Percentiles rank a stretch among this genome's conserved stretches.
Evolutionary conservation across 2,329 filamentous ascomycete genomes (phyloP).

Genomic region (Amphichorda felina): DNA sequence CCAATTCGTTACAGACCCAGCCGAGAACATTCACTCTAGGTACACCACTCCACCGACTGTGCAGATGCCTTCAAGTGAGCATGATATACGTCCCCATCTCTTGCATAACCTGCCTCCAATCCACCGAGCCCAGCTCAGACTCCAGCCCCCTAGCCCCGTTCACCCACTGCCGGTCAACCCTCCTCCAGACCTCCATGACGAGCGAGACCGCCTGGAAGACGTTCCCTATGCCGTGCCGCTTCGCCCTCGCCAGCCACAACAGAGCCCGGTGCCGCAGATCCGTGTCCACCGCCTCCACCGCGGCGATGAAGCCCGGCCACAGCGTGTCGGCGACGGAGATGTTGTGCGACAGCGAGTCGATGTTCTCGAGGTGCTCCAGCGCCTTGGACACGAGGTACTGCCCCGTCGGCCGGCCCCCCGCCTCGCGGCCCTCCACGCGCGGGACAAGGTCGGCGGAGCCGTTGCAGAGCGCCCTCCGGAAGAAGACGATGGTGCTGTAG

Average conservation of each 20-base stretch:
- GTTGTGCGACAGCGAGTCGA: constrained; percentile 1
- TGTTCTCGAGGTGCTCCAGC: constrained; percentile 2
- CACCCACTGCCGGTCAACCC: no score
- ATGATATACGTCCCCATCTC: no score
- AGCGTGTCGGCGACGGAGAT: constrained; percentile 1
- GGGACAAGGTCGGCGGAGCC: neutral
- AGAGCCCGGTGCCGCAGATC: constrained; percentile 1
- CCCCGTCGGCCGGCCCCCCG: neutral
- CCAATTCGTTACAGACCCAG: no score
- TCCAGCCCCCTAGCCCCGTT: no score
- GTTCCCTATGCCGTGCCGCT: constrained; percentile 3
- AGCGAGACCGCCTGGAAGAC: no score
- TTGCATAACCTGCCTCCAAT: no score
- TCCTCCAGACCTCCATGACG: no score
- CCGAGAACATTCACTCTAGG: no score
- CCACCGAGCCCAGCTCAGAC: no score
- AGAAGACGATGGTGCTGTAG: constrained; percentile 1
- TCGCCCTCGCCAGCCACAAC: constrained; percentile 2
- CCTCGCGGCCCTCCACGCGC: neutral
- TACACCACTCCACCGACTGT: no score
- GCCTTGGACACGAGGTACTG: constrained; percentile 3
- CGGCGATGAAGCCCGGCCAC: constrained; percentile 3
- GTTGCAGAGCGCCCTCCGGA: neutral
- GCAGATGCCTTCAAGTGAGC: no score
- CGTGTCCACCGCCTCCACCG: constrained; percentile 2